Base-by-base conservation (phyloP, 169 alveolate genomes). In the Eimeria brunetti region DNA sequence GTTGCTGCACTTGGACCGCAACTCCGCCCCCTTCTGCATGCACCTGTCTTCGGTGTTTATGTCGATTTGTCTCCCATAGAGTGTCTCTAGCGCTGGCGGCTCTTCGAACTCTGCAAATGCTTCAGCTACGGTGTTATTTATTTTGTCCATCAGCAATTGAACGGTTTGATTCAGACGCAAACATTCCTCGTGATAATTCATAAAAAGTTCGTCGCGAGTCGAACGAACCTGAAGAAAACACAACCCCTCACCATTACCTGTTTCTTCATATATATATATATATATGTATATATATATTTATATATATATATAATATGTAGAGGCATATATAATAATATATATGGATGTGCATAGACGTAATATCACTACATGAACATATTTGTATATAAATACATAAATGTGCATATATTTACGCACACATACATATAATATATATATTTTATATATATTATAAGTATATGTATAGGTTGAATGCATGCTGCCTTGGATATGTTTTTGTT, bases 171-270 rank as follows among this genome's bases (percentile, higher is more conserved):
- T 91, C 88, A 91, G 84, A n/a, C 60, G 78, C n/a, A 91, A 30
- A 64, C 95, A 91, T 44, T 86, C 84, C 14, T 80, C 91, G 76
- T 91, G 95, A 64, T 91, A 91, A 33, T 51, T 75, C 41, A n/a
- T 60, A 44, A 91, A 38, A 33, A 81, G 64, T 24, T 88, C 51
- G 41, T 81, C 44, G 30, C 90, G 60, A 8, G 95, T 44, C n/a
- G 56, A 53, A 11, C 88, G 46, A 12, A 91, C 62, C 95, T 90
- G 83, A 14, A 46, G 12, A 38, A 22, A 76, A 27, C 56, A 49
- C 56, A 49, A 5, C 5, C 56, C 5, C n/a, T 9, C 78, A 33
- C 46, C 36, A 41, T 44, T 0, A 1, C 0, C n/a, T 46, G 41
- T 20, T 18, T 14, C 56, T 11, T 49, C 56, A 11, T 49, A 49